Base-by-base conservation (phyloP, 1,139 yeast species). In the Pichia sp. region DNA sequence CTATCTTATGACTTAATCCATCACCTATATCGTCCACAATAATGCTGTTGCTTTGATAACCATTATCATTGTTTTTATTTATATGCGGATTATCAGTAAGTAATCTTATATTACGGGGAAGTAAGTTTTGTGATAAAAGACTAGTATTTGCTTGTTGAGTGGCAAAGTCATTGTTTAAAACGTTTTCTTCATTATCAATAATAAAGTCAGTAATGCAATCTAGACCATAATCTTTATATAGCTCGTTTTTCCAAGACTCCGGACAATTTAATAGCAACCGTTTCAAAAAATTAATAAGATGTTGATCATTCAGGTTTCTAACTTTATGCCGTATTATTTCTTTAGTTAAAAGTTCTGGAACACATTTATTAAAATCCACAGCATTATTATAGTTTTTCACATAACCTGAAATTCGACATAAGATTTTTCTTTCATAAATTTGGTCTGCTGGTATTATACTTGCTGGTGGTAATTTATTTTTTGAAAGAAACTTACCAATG, bases 341-440 rank as follows among this genome's bases (percentile, higher is more conserved):
- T 42, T 51, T 47, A 1, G 33, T 42, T 31, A 58, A 31, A 4
- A 51, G 28, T 14, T 31, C 36, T 10, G 57, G 29, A 10, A 18
- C 16, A 10, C 54, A 51, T 16, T 47, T 48, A n/a, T 50, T 47
- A n/a, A 61, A 50, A 45, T 64, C 66, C 8, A 62, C 36, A 1
- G 18, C 45, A 38, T 51, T 52, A 9, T 50, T 50, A 33, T 53
- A 63, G 16, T 53, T 45, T 36, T 59, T 60, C 1, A 54, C 47
- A 9, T 19, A 27, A 0, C 61, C 61, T 4, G 44, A 50, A 3
- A 60, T 47, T 48, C 59, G 55, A 9, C 62, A 53, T 6, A 63
- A 14, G 9, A 61, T 14, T 27, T 53, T 48, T 3, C 53, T 39
- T 2, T 53, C 6, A 36, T 50, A 58, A 5, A 59, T 34, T 2